These are phyloP conservation scores for Babesia divergens DNA, from an alignment of 169 alveolate species.

Conservation along the genomic window DNA sequence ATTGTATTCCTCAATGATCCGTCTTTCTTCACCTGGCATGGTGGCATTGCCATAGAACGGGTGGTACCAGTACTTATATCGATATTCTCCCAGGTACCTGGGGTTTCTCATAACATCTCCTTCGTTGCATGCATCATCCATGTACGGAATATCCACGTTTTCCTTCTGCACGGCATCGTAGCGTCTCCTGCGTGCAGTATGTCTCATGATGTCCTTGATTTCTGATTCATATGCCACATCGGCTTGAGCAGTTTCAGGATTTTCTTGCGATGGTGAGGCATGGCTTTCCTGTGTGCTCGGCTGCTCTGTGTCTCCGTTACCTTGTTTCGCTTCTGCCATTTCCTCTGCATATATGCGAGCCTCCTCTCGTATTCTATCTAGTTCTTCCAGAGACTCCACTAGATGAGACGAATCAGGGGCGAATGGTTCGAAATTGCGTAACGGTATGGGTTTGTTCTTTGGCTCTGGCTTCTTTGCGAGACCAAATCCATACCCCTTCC, in stretches of 20 bases:
- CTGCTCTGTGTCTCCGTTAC: not conserved
- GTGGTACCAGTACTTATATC: slow-evolving; percentile 68
- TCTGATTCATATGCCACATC: not conserved
- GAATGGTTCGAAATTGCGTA: slow-evolving; percentile 24
- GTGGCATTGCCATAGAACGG: slow-evolving; percentile 71
- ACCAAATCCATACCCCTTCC: slow-evolving; percentile 59
- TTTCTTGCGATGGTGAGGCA: not conserved
- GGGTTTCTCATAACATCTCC: slow-evolving; percentile 75
- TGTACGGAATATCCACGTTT: slow-evolving; percentile 53
- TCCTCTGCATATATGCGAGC: slow-evolving; percentile 6
- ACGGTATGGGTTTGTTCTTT: slow-evolving; percentile 43
- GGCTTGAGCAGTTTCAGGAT: not conserved
- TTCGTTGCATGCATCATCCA: slow-evolving; percentile 73
- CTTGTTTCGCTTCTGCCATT: not conserved
- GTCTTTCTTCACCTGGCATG: slow-evolving; percentile 62
- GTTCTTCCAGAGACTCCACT: not conserved
- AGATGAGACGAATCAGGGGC: not conserved
- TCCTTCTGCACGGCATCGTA: slow-evolving; percentile 4
- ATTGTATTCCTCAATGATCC: slow-evolving; percentile 67
- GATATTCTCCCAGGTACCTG: slow-evolving; percentile 67
- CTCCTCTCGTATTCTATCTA: not conserved
- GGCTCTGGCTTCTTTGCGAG: slow-evolving; percentile 38
- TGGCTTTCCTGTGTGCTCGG: not conserved
- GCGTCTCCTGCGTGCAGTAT: not conserved
- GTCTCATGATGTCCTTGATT: not conserved